Conservation (phyloP, 257 asterid genomes). For the Salvia hispanica region DNA sequence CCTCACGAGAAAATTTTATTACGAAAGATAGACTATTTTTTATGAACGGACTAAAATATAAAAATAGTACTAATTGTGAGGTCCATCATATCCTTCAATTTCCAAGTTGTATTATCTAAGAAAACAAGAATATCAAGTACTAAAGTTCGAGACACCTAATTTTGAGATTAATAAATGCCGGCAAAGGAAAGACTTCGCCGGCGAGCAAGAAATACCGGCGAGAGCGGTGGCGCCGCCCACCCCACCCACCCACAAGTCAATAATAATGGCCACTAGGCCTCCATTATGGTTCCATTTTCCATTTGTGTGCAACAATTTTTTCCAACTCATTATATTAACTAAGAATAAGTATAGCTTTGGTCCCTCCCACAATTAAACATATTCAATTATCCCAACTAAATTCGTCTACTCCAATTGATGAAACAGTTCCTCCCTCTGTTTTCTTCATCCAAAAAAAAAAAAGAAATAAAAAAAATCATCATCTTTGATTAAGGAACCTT, state of each 20-base stretch:
- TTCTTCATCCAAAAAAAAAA: background rate
- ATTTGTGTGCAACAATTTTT: conserved; percentile 24
- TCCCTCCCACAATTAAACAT: conserved; percentile 22
- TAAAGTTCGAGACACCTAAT: conserved; percentile 21
- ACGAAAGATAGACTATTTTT: no score
- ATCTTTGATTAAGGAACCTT: background rate
- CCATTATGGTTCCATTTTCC: conserved; percentile 40
- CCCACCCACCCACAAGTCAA: conserved; percentile 16
- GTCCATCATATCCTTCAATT: conserved; percentile 13
- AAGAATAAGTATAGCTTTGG: background rate
- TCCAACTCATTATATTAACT: conserved; percentile 23
- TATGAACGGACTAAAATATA: no score
- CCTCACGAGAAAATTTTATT: no score
- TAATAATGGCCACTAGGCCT: conserved; percentile 51
- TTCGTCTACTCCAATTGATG: background rate
- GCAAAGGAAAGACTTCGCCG: background rate
- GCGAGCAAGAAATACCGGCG: no score
- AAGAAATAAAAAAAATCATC: no score
- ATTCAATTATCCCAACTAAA: conserved; percentile 39
- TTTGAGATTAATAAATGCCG: background rate
- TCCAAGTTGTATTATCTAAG: background rate
- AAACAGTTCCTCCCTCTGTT: conserved; percentile 22
- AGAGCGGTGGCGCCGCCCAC: conserved; percentile 1
- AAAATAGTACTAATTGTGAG: background rate
- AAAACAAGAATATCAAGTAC: background rate